A percentile compares a stretch with the other conserved stretches of the same genome.
phyloP scores from a whole-genome alignment of 768 basidiomycete genomes.

The Russula brevipes region DNA sequence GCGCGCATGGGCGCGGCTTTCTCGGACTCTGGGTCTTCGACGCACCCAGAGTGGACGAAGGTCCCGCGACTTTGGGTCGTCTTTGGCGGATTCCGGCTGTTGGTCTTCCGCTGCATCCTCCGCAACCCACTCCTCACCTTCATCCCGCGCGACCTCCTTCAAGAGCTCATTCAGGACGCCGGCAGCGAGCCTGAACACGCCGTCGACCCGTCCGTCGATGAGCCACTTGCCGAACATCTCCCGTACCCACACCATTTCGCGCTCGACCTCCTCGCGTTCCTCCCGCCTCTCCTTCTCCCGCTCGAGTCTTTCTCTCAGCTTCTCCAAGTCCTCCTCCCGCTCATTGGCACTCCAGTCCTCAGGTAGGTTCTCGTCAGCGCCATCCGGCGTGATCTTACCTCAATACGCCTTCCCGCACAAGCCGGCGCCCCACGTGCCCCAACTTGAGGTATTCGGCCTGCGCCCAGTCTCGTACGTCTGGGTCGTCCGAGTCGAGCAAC shows the following conservation, averaged over 20 bases:
- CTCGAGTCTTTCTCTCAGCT: constrained; percentile 21
- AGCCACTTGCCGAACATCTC: constrained; percentile 24
- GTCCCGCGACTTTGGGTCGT: neutral
- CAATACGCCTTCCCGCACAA: constrained; percentile 25
- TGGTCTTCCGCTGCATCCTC: constrained; percentile 7
- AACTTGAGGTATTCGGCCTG: constrained; percentile 26
- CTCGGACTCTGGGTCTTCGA: constrained; percentile 14
- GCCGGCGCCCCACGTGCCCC: constrained; percentile 13
- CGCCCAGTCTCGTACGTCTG: constrained; percentile 24
- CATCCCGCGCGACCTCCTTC: constrained; percentile 22
- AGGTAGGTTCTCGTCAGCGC: constrained; percentile 1
- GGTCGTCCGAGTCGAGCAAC: constrained; percentile 24
- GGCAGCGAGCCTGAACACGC: constrained; percentile 22
- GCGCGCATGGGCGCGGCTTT: neutral
- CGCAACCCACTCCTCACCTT: constrained; percentile 21
- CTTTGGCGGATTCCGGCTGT: neutral
- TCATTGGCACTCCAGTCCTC: constrained; percentile 20
- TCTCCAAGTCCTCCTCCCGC: constrained; percentile 21
- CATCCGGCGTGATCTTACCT: constrained; percentile 18
- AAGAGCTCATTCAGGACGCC: constrained; percentile 20
- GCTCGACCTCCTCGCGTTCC: constrained; percentile 21
- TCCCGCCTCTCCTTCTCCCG: constrained; percentile 14
- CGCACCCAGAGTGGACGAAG: constrained; percentile 3
- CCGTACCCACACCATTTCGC: constrained; percentile 23
- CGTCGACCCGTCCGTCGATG: constrained; percentile 22